Conservation (phyloP, 2,329 filamentous ascomycete genomes). For the Tolypocladium sp. region DNA sequence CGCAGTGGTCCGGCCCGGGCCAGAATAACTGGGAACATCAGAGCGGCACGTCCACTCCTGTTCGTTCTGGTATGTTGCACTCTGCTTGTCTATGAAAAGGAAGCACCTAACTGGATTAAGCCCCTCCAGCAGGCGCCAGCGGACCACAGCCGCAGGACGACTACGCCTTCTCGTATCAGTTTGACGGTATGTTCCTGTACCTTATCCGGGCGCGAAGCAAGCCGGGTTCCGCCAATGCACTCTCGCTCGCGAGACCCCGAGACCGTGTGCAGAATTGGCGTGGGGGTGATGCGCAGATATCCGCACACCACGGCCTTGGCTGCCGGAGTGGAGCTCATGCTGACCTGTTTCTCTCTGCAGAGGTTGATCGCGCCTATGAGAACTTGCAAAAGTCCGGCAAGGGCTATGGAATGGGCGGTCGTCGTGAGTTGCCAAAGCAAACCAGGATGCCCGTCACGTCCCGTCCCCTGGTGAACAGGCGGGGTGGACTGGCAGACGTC, state of each 20-base stretch:
- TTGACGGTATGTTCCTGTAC: constrained; percentile 65
- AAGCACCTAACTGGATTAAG: constrained; percentile 3
- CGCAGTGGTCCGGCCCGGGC: constrained; percentile 26
- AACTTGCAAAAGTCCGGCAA: constrained; percentile 97
- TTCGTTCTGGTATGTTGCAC: constrained; percentile 26
- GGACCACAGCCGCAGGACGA: constrained; percentile 70
- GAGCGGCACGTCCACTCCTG: constrained; percentile 26
- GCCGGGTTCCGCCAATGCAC: background rate
- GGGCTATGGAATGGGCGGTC: constrained; percentile 63
- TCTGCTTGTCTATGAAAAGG: background rate
- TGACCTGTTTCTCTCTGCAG: constrained; percentile 35
- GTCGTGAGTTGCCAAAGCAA: constrained; percentile 52
- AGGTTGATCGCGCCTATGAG: constrained; percentile 92
- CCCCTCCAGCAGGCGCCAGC: constrained; percentile 51
- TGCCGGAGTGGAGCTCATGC: background rate
- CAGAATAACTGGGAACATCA: constrained; percentile 39
- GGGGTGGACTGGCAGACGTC: constrained; percentile 8
- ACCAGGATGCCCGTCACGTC: background rate
- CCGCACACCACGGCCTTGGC: background rate
- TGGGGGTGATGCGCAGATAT: background rate
- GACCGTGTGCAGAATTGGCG: background rate
- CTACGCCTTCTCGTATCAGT: constrained; percentile 74
- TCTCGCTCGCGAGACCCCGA: background rate
- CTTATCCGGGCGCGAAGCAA: background rate
- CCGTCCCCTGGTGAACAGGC: background rate